Percentiles rank a stretch among this genome's conserved stretches.
These are phyloP conservation scores for Trypanosoma brucei DNA, from an alignment of 208 protist species.

Conservation along the genomic window DNA sequence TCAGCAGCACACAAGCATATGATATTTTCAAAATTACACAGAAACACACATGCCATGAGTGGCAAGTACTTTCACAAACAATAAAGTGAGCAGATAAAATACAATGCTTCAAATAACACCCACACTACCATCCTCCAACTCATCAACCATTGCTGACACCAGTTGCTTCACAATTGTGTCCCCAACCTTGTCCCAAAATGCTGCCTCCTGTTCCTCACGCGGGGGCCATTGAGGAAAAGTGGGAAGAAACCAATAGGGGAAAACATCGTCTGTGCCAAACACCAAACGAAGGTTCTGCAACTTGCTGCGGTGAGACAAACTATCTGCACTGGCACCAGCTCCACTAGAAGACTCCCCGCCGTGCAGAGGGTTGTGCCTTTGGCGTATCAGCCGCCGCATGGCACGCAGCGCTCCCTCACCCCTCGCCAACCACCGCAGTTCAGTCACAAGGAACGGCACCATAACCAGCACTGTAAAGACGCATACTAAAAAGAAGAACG, in stretches of 20 bases:
- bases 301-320: background rate
- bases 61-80: no score
- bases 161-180: constrained; percentile 41
- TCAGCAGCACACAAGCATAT: no score
- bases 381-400: constrained; percentile 21
- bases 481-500: background rate
- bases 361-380: constrained; percentile 6
- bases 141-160: constrained; percentile 33
- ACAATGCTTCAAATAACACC: background rate
- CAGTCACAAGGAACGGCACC: constrained; percentile 1
- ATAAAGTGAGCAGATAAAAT: no score
- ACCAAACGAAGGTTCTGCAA: constrained; percentile 23
- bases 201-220: constrained; percentile 28
- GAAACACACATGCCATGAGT: no score
- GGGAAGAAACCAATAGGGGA: constrained; percentile 31
- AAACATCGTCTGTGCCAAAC: constrained; percentile 28
- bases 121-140: constrained; percentile 4
- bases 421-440: constrained; percentile 11
- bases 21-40: no score
- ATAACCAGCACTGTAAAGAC: constrained; percentile 1
- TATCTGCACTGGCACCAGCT: background rate
- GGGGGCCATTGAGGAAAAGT: constrained; percentile 23
- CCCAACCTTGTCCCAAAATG: constrained; percentile 35
- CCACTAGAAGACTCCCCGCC: constrained; percentile 6
- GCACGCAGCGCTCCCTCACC: constrained; percentile 23